Conservation (phyloP, 108 stramenopile genomes). For the Epithemia pelagica region DNA sequence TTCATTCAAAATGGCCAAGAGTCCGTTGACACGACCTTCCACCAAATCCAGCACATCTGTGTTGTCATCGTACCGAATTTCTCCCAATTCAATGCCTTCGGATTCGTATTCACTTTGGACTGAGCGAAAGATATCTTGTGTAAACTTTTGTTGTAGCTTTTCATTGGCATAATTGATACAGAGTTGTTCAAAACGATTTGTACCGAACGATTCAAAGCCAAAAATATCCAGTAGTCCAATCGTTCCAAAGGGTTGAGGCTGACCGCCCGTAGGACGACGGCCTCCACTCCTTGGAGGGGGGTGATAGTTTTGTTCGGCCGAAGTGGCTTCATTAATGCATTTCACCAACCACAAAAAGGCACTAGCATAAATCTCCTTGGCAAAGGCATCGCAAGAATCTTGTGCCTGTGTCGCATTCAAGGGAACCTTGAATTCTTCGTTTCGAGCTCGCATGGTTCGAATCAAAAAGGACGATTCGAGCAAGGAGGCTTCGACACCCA, state of each 20-base stretch:
- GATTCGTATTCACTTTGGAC: slow-evolving; percentile 88
- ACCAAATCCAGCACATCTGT: slow-evolving; percentile 86
- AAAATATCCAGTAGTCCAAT: slow-evolving; percentile 97
- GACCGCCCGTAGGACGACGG: slow-evolving; percentile 11
- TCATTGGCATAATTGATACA: slow-evolving; percentile 95
- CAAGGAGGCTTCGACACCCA: slow-evolving; percentile 61
- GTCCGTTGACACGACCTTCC: slow-evolving; percentile 82
- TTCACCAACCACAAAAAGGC: slow-evolving; percentile 82
- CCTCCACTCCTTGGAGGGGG: background rate
- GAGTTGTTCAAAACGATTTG: slow-evolving; percentile 85
- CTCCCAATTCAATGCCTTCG: slow-evolving; percentile 87
- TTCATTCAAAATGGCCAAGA: slow-evolving; percentile 91
- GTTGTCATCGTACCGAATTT: slow-evolving; percentile 92
- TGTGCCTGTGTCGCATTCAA: slow-evolving; percentile 62
- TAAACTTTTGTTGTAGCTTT: slow-evolving; percentile 90
- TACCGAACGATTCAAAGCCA: slow-evolving; percentile 92
- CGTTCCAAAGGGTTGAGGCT: slow-evolving; percentile 36
- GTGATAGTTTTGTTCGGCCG: slow-evolving; percentile 44
- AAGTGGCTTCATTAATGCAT: slow-evolving; percentile 77
- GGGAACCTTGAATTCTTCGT: slow-evolving; percentile 74
- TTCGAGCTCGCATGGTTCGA: slow-evolving; percentile 67
- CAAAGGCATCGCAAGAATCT: slow-evolving; percentile 91
- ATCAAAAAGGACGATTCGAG: slow-evolving; percentile 67
- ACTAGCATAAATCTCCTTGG: slow-evolving; percentile 85
- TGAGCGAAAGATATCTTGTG: slow-evolving; percentile 82